Conservation (phyloP, 768 basidiomycete genomes). For the Kwoniella bestiolae region DNA sequence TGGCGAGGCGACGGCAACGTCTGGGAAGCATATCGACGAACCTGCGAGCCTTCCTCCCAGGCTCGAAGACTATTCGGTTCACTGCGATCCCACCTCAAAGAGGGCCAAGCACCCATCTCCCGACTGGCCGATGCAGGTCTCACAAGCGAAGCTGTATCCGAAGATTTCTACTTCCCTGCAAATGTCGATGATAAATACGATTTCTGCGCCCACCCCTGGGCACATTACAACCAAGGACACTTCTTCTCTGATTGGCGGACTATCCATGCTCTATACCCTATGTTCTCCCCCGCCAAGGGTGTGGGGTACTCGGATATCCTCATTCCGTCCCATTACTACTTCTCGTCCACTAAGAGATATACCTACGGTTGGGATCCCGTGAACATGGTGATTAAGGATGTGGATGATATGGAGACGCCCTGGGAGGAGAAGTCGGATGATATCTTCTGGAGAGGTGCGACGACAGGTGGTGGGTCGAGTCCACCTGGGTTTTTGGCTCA, state of each 20-base stretch:
- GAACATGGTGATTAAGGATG: conserved; percentile 70
- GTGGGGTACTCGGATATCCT: conserved; percentile 85
- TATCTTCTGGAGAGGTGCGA: conserved; percentile 93
- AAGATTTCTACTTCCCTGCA: conserved; percentile 69
- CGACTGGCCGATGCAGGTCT: conserved; percentile 58
- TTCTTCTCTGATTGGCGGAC: conserved; percentile 98
- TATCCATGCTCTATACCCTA: conserved; percentile 83
- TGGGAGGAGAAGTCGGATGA: conserved; percentile 88
- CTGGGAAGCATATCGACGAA: conserved; percentile 94
- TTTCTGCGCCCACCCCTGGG: conserved; percentile 80
- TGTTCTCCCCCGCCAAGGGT: conserved; percentile 89
- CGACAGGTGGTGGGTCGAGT: conserved; percentile 88
- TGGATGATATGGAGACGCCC: conserved; percentile 81
- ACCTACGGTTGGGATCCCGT: conserved; percentile 90
- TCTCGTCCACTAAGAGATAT: conserved; percentile 75
- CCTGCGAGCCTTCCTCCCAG: conserved; percentile 75
- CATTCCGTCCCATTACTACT: conserved; percentile 97
- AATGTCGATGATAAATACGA: conserved; percentile 70
- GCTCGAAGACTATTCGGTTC: conserved; percentile 85
- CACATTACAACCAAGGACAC: conserved; percentile 86
- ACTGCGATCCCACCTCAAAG: conserved; percentile 62
- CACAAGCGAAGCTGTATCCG: conserved; percentile 46
- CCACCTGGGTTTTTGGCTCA: conserved; percentile 79
- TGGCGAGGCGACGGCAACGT: conserved; percentile 81
- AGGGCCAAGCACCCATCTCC: conserved; percentile 56